phyloP scores from a whole-genome alignment of 352 stramenopile genomes.

The Globisporangium megalacanthum region DNA sequence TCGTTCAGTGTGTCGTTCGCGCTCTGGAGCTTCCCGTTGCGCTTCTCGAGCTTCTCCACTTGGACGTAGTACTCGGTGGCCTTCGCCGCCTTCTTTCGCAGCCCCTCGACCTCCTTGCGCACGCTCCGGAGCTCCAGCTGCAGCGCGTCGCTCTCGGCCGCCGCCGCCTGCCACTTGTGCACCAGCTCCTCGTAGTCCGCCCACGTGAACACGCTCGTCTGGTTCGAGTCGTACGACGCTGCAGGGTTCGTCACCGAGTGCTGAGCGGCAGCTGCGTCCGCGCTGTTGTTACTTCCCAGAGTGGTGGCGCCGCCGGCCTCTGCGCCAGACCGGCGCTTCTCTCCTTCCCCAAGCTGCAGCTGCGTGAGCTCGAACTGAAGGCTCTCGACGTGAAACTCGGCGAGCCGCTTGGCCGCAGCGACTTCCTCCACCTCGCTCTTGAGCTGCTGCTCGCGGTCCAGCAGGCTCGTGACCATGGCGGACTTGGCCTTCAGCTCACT shows the following conservation, averaged over 20 bases:
- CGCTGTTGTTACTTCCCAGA: not conserved
- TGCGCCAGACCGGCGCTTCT: slow-evolving; percentile 4
- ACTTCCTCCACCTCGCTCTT: slow-evolving; percentile 28
- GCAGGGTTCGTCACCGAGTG: slow-evolving; percentile 35
- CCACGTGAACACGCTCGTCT: slow-evolving; percentile 49
- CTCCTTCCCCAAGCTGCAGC: slow-evolving; percentile 6
- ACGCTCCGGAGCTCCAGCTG: slow-evolving; percentile 46
- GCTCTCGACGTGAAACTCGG: slow-evolving; percentile 28
- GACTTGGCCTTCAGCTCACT: slow-evolving; percentile 57
- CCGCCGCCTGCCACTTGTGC: slow-evolving; percentile 30
- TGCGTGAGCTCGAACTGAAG: slow-evolving; percentile 27
- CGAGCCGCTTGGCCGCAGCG: slow-evolving; percentile 20
- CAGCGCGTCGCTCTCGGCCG: slow-evolving; percentile 38
- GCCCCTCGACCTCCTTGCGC: slow-evolving; percentile 42
- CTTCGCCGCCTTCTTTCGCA: slow-evolving; percentile 38
- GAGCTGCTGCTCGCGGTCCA: slow-evolving; percentile 47
- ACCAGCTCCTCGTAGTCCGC: slow-evolving; percentile 50
- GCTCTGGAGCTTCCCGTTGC: slow-evolving; percentile 43
- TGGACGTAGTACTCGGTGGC: slow-evolving; percentile 29
- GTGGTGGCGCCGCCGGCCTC: slow-evolving; percentile 9
- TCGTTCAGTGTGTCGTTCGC: slow-evolving; percentile 49
- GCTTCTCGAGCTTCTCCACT: slow-evolving; percentile 57
- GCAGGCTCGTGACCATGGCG: slow-evolving; percentile 39
- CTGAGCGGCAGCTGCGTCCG: slow-evolving; percentile 1
- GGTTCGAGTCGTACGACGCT: slow-evolving; percentile 51